Evolutionary conservation across 2,329 filamentous ascomycete species (phyloP), one percentile per base, ranked within the genome.

Genomic region (Neophaeococcomyces aloes): DNA sequence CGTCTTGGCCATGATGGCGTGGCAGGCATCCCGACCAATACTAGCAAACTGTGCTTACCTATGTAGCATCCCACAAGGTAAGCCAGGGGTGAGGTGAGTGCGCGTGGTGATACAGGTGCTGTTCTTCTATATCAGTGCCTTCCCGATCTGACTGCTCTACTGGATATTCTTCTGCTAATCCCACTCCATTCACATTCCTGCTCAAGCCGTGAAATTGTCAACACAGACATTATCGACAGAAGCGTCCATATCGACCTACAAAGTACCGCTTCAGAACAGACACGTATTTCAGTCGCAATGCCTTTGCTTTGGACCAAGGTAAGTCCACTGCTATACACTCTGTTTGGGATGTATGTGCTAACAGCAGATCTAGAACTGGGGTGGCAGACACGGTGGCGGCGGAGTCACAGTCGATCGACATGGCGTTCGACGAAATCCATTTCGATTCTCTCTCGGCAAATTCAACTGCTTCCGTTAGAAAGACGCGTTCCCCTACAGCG

Each of bases 321-420:
- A 29, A 36, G 32, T 19, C 7, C 27, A 8, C 17, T 7, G 17
- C 14, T 29, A 4, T 10, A 25, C 10, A 25, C 14, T n/a, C n/a
- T 17, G n/a, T 17, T 29, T 5, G 17, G 6, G n/a, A 5, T 19
- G 15, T 18, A 7, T 19, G 15, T 36, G 30, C 40, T 36, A 37
- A 43, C 32, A 27, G 3, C n/a, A 21, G 13, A 10, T 2, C 15
- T 29, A 43, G 31, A 42, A 49, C 37, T 60, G 61, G 50, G 63
- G 63, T 34, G 57, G 58, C 15, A 54, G 56, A 45, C 57, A 61
- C 30, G 57, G 56, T 11, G 70, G 70, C 42, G 72, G 69, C 29
- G 71, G 68, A 48, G 56, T 76, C 40, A 61, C 68, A 8, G 70
- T 69, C 46, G 70, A 74, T 60, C 67, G 67, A 52, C 65, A 75